phyloP scores from a whole-genome alignment of 1,284 basidiomycete genomes.

The Trichosporon inkin region DNA sequence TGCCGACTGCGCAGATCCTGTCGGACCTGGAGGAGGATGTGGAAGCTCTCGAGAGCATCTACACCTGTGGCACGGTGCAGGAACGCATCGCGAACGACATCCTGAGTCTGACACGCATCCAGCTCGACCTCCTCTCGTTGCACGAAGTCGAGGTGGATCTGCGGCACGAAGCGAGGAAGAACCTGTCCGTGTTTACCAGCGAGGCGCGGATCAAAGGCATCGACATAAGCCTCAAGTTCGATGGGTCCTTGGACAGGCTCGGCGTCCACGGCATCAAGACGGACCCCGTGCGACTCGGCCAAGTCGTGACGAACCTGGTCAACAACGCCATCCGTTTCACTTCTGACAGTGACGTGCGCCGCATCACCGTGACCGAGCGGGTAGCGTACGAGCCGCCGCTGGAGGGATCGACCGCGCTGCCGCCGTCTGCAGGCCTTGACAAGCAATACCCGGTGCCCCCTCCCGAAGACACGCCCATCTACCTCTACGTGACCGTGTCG shows the following conservation, averaged over 20 bases:
- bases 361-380: slow-evolving; percentile 35
- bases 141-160: slow-evolving; percentile 47
- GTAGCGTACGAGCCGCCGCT: slow-evolving; percentile 26
- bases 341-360: slow-evolving; percentile 13
- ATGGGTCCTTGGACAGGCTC: slow-evolving; percentile 28
- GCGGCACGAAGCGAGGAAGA: slow-evolving; percentile 42
- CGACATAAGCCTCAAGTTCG: slow-evolving; percentile 33
- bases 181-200: slow-evolving; percentile 36
- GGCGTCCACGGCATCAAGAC: slow-evolving; percentile 37
- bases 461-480: slow-evolving; percentile 38
- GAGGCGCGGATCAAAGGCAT: slow-evolving; percentile 44
- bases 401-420: neutral
- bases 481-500: slow-evolving; percentile 41
- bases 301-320: slow-evolving; percentile 24
- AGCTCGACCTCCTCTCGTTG: slow-evolving; percentile 45
- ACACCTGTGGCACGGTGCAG: slow-evolving; percentile 49
- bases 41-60: slow-evolving; percentile 34
- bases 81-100: slow-evolving; percentile 52
- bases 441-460: neutral
- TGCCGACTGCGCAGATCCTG: slow-evolving; percentile 39
- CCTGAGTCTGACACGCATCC: slow-evolving; percentile 50
- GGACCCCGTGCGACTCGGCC: slow-evolving; percentile 43
- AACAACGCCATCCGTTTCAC: slow-evolving; percentile 37
- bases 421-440: slow-evolving; percentile 5
- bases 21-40: slow-evolving; percentile 40